Conservation (phyloP, 129 eudicot species). For the Ambrosia artemisiifolia region DNA sequence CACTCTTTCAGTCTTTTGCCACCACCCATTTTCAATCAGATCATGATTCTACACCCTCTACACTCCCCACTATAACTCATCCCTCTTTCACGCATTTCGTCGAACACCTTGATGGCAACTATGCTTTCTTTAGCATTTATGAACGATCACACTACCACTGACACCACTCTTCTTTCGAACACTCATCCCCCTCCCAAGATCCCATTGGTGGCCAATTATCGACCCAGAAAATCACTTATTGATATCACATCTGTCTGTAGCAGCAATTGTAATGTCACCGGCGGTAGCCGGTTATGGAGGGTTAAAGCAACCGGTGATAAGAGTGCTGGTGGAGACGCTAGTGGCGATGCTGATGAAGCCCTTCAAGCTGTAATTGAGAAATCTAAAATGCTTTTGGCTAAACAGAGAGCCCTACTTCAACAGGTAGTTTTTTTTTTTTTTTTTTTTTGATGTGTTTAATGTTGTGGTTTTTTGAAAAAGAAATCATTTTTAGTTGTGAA, state of each 20-base stretch:
- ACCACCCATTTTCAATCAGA: slow-evolving; percentile 31
- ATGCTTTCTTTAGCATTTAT: slow-evolving; percentile 51
- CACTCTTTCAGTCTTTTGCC: slow-evolving; percentile 8
- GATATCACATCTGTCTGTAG: slow-evolving; percentile 27
- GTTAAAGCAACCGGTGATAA: slow-evolving; percentile 29
- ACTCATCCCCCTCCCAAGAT: slow-evolving; percentile 30
- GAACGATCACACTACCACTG: slow-evolving; percentile 40
- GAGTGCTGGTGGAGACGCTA: slow-evolving; percentile 34
- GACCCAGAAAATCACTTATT: slow-evolving; percentile 33
- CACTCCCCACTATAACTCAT: background rate
- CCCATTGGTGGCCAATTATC: slow-evolving; percentile 28
- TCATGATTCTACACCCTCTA: slow-evolving; percentile 6
- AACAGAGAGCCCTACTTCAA: slow-evolving; percentile 58
- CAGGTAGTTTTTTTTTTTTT: slow-evolving; percentile 40
- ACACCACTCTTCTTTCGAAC: slow-evolving; percentile 23
- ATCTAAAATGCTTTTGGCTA: slow-evolving; percentile 70
- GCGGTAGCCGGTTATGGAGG: slow-evolving; percentile 23
- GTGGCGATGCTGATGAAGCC: slow-evolving; percentile 48
- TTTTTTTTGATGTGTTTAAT: background rate
- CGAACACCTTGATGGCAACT: slow-evolving; percentile 49
- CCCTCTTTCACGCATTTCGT: slow-evolving; percentile 22
- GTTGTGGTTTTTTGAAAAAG: background rate
- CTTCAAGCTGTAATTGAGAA: slow-evolving; percentile 81
- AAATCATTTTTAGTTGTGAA: background rate
- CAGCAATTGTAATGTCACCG: slow-evolving; percentile 15